Conservation (phyloP, 179 eudicot genomes). For the Spergularia azorica region DNA sequence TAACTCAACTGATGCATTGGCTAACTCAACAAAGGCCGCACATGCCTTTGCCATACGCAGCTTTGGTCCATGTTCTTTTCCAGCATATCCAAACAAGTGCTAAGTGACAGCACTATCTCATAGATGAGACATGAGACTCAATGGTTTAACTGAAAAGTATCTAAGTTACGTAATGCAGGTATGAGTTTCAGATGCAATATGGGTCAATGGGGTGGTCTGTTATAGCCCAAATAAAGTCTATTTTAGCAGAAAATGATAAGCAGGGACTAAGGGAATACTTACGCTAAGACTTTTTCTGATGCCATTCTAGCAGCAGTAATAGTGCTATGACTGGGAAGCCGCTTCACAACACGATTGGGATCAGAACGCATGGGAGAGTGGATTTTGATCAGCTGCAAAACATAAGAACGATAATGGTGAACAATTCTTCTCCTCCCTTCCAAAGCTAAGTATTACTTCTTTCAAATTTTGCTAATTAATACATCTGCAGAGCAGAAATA, state of each 20-base stretch:
- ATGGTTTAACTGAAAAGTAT: not conserved
- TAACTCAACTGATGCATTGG: no score
- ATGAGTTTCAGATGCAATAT: not conserved
- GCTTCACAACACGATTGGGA: constrained; percentile 81
- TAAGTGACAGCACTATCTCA: no score
- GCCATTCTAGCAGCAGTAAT: constrained; percentile 79
- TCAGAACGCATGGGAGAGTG: constrained; percentile 96
- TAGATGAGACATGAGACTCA: no score
- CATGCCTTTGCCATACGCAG: no score
- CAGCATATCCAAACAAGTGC: no score
- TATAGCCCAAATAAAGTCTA: not conserved
- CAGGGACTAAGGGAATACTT: constrained; percentile 14
- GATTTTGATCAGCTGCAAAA: constrained; percentile 75
- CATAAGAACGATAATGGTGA: constrained; percentile 14
- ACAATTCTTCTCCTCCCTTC: not conserved
- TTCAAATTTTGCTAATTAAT: not conserved
- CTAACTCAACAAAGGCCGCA: no score
- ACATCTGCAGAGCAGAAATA: not conserved
- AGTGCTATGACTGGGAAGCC: constrained; percentile 67
- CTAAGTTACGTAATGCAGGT: not conserved
- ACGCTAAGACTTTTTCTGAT: constrained; percentile 80
- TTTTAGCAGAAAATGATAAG: constrained; percentile 1
- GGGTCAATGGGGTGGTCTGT: no score
- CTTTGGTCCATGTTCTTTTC: no score
- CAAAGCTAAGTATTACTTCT: not conserved